Base-by-base conservation (phyloP, 768 basidiomycete species). In the Mycena leptocephala region DNA sequence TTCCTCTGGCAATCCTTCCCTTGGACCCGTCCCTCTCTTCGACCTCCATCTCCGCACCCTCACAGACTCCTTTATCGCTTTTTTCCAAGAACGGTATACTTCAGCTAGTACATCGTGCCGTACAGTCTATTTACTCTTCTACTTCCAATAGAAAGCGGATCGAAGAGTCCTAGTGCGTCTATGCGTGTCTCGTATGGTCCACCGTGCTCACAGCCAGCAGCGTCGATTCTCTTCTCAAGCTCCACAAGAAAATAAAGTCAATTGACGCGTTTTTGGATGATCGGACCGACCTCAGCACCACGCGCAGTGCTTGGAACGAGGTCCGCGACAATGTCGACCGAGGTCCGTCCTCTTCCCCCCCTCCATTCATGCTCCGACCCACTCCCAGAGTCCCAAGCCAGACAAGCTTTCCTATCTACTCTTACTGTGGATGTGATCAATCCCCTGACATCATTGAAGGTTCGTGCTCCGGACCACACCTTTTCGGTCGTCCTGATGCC, bases 251-350 rank as follows among this genome's bases (percentile, higher is more conserved):
- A 82, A 90, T 91, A 74, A 93, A 91, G 82, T 88, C 92, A 33
- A 89, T 93, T 35, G 97, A 98, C 86, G 83, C 87, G 43, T 90
- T 86, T 71, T 83, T 97, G 37, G 95, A 97, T 79, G 94, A 95
- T 81, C 93, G 92, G 63, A 86, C 88, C 46, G 92, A 95, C 71
- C 82, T 91, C 67, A 92, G 85, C 76, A 92, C 93, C 13, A 88
- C 93, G 26, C 89, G 96, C 70, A 89, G 88, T 71, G 96, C 92
- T 26, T 98, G 97, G 97, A 85, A 86, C 24, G 97, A 98, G 84
- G 90, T 97, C 14, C 88, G 95, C 48, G 97, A 98, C 81, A 96
- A 94, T 80, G 86, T 96, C 30, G 96, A 96, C 81, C 87, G 96
- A 88, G 95, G 95, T 93, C 73, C 62, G 88, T 82, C 24, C 33